Conservation (phyloP, 495 filamentous ascomycete species). For the Hyaloscypha bicolor region DNA sequence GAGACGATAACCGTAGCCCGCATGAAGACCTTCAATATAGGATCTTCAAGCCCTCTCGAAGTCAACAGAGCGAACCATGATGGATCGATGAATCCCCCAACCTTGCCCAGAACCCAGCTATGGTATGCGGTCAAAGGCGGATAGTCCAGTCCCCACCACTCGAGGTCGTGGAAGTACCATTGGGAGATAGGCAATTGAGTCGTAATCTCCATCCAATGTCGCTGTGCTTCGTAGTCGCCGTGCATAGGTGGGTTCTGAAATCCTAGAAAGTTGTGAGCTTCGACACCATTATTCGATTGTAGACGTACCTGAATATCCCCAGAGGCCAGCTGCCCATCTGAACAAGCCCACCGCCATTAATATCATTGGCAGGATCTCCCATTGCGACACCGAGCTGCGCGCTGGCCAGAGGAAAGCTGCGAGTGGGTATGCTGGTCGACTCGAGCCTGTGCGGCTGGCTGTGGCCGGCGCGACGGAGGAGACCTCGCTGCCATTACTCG, state of each 20-base stretch:
- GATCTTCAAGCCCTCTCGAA: conserved; percentile 80
- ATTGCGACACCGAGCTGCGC: conserved; percentile 82
- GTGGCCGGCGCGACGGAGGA: conserved; percentile 24
- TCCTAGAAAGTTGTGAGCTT: conserved; percentile 48
- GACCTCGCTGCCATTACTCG: conserved; percentile 28
- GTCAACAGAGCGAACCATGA: conserved; percentile 86
- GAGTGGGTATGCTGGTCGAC: conserved; percentile 73
- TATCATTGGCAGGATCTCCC: conserved; percentile 84
- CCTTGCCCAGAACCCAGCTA: conserved; percentile 88
- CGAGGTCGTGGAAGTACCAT: conserved; percentile 96
- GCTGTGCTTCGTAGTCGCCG: conserved; percentile 95
- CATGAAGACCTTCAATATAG: conserved; percentile 90
- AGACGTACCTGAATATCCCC: conserved; percentile 85
- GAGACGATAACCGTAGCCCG: conserved; percentile 84
- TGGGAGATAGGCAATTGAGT: conserved; percentile 83
- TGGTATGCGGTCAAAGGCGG: conserved; percentile 97
- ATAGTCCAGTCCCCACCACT: conserved; percentile 98
- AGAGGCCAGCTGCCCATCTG: conserved; percentile 87
- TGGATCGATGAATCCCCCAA: conserved; percentile 78
- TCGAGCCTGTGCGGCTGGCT: conserved; percentile 3
- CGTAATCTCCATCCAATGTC: conserved; percentile 99
- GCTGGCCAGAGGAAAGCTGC: conserved; percentile 92
- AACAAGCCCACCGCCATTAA: conserved; percentile 91
- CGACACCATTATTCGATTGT: background rate
- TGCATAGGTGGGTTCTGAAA: conserved; percentile 85